phyloP scores from a whole-genome alignment of 192 early-diverging fungal species.

The Rhizoclosmatium globosum region DNA sequence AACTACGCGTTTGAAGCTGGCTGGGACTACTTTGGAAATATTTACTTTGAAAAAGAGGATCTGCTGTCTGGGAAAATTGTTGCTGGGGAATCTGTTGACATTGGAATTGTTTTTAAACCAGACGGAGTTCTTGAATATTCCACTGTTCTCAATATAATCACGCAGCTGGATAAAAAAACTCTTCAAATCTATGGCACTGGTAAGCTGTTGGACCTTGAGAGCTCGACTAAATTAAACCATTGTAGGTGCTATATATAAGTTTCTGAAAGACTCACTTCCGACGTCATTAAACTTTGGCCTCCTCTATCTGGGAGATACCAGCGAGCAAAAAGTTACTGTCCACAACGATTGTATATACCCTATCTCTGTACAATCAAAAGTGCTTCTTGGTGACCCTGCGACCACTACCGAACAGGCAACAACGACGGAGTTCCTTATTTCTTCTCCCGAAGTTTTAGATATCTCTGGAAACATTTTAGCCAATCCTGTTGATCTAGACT shows the following conservation, averaged over 20 bases:
- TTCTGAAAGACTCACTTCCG: slow-evolving; percentile 46
- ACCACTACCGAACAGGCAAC: not conserved
- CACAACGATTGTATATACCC: slow-evolving; percentile 39
- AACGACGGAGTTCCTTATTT: not conserved
- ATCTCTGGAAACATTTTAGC: slow-evolving; percentile 8
- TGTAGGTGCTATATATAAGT: slow-evolving; percentile 47
- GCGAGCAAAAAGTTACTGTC: slow-evolving; percentile 15
- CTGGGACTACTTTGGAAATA: slow-evolving; percentile 50
- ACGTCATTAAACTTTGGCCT: slow-evolving; percentile 46
- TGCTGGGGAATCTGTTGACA: slow-evolving; percentile 33
- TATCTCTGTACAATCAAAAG: slow-evolving; percentile 29
- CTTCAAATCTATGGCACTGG: slow-evolving; percentile 42
- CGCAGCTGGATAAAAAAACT: slow-evolving; percentile 46
- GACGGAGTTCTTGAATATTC: slow-evolving; percentile 33
- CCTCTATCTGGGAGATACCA: slow-evolving; percentile 39
- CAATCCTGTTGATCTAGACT: not conserved
- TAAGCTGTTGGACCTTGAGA: not conserved
- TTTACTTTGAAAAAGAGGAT: slow-evolving; percentile 33
- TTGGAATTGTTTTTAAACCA: slow-evolving; percentile 45
- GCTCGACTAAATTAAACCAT: not conserved
- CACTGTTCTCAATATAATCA: slow-evolving; percentile 43
- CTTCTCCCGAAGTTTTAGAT: slow-evolving; percentile 16
- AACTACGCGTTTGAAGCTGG: slow-evolving; percentile 46
- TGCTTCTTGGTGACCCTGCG: slow-evolving; percentile 22
- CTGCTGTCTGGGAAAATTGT: slow-evolving; percentile 44